Percentiles rank a stretch among this genome's conserved stretches.
Evolutionary conservation across 441 rosid genomes (phyloP).

Genomic region (Pelargonium myrrhifolium): DNA sequence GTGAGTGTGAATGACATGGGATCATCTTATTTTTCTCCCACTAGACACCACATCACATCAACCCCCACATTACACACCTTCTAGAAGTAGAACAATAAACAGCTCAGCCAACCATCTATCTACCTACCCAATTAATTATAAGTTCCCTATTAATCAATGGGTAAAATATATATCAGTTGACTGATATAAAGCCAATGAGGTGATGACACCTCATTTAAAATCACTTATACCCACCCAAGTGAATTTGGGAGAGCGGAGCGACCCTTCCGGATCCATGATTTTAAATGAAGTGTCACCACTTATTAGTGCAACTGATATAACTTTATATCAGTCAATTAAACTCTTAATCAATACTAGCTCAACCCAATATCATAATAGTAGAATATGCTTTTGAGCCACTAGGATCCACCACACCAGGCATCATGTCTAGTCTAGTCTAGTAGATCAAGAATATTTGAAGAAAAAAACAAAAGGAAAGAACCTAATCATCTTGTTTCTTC

Average conservation of each 20-base stretch:
- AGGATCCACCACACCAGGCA: conserved; percentile 3
- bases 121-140: conserved; percentile 2
- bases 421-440: conserved; percentile 2
- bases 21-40: conserved; percentile 4
- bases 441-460: conserved; percentile 1
- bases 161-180: no score
- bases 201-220: no score
- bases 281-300: no score
- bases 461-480: background rate
- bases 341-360: no score
- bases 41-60: background rate
- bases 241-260: no score
- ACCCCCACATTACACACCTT: conserved; percentile 2
- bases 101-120: conserved; percentile 8
- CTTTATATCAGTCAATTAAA: no score
- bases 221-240: no score
- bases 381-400: background rate
- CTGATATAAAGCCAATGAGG: no score
- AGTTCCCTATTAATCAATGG: background rate
- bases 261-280: no score
- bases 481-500: conserved; percentile 5
- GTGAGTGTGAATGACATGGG: conserved; percentile 2
- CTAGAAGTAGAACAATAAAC: conserved; percentile 6
- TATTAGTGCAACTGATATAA: no score
- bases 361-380: background rate